These are phyloP conservation scores for Ophiocordyceps camponoti-rufipedis DNA, from an alignment of 2,329 filamentous ascomycete species.

Conservation along the genomic window DNA sequence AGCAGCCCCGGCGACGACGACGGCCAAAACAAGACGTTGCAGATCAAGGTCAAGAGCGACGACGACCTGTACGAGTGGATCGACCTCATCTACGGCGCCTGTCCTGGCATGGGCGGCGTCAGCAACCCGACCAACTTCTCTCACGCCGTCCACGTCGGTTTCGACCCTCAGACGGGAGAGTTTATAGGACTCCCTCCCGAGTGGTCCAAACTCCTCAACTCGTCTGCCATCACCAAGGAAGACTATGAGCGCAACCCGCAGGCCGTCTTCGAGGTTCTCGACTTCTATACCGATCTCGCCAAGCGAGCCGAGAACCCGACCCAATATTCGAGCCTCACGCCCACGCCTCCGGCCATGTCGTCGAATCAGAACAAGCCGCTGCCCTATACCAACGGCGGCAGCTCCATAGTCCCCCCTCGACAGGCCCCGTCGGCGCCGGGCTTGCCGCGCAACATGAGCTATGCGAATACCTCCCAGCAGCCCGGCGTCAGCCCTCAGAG, in stretches of 20 bases:
- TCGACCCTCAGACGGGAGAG: constrained; percentile 85
- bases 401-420: constrained; percentile 48
- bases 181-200: constrained; percentile 89
- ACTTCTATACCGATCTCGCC: constrained; percentile 73
- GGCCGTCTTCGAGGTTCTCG: constrained; percentile 62
- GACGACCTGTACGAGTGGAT: constrained; percentile 99
- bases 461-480: constrained; percentile 16
- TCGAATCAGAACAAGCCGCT: constrained; percentile 42
- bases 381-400: constrained; percentile 33
- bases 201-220: constrained; percentile 93
- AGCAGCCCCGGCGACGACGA: constrained; percentile 64
- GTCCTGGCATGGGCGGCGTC: constrained; percentile 92
- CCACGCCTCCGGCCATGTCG: constrained; percentile 36
- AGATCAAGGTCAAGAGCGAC: constrained; percentile 86
- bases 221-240: constrained; percentile 93
- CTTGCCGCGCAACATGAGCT: constrained; percentile 23
- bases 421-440: constrained; percentile 30
- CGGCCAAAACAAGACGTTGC: constrained; percentile 62
- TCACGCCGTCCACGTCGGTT: constrained; percentile 92
- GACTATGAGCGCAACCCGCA: constrained; percentile 96
- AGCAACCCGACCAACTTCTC: constrained; percentile 98
- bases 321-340: constrained; percentile 48
- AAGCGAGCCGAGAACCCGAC: constrained; percentile 56
- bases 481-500: constrained; percentile 19
- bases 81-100: constrained; percentile 91